Evolutionary conservation across 2,329 filamentous ascomycete species (phyloP).

Genomic region (Colletotrichum tanaceti): DNA sequence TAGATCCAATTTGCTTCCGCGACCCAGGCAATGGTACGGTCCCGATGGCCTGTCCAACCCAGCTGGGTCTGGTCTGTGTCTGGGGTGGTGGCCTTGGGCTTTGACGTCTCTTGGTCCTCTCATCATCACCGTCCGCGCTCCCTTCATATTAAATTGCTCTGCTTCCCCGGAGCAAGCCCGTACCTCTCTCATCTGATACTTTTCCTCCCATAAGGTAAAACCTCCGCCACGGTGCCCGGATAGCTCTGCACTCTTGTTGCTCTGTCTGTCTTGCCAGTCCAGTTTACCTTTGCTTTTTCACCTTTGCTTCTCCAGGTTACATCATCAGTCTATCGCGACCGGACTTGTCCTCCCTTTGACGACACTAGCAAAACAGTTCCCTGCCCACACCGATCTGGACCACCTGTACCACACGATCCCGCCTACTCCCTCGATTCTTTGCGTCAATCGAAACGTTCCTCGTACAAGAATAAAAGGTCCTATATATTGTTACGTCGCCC

Average conservation of each 20-base stretch:
- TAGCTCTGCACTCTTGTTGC: conserved; percentile 26
- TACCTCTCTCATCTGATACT: conserved; percentile 37
- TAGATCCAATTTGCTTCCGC: conserved; percentile 41
- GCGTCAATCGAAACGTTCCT: neutral
- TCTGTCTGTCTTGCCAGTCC: conserved; percentile 15
- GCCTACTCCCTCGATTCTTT: conserved; percentile 31
- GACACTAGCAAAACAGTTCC: conserved; percentile 35
- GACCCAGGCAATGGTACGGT: conserved; percentile 37
- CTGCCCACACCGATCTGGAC: conserved; percentile 35
- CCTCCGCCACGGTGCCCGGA: conserved; percentile 36
- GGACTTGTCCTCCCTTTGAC: conserved; percentile 29
- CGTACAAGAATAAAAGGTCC: neutral
- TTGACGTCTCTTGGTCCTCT: conserved; percentile 41
- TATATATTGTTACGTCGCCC: conserved; percentile 31
- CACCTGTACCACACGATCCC: conserved; percentile 16
- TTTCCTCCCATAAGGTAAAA: conserved; percentile 33
- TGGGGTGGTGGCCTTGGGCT: conserved; percentile 41
- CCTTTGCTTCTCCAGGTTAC: conserved; percentile 37
- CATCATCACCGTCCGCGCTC: conserved; percentile 41
- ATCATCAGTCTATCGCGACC: conserved; percentile 33
- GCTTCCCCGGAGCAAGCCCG: conserved; percentile 38
- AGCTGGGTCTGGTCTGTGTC: conserved; percentile 41
- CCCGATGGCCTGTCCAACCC: conserved; percentile 41
- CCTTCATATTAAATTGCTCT: conserved; percentile 40
- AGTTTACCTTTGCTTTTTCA: conserved; percentile 39